Percentiles rank a stretch among this genome's conserved stretches.
phyloP scores from a whole-genome alignment of 1,284 basidiomycete genomes.

The Melampsora abietis-canadensis region DNA sequence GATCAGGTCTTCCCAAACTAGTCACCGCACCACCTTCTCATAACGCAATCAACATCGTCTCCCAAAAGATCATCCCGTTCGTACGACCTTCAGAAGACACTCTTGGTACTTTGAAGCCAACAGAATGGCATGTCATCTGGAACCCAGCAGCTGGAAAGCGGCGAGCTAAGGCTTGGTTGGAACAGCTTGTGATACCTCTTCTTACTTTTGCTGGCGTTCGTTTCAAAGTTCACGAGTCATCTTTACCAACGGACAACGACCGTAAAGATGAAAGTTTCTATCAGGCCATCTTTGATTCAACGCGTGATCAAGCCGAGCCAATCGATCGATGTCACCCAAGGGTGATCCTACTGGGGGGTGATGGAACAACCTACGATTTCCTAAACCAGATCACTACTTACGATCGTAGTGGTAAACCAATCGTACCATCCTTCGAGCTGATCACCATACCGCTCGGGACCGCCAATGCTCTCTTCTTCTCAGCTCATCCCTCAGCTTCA shows the following conservation, averaged over 20 bases:
- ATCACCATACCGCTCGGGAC: slow-evolving; percentile 71
- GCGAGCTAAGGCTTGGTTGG: slow-evolving; percentile 24
- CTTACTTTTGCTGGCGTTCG: slow-evolving; percentile 17
- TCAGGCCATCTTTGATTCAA: neutral
- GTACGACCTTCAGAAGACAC: neutral
- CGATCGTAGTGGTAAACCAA: slow-evolving; percentile 25
- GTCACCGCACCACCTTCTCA: slow-evolving; percentile 28
- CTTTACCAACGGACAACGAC: neutral
- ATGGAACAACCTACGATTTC: slow-evolving; percentile 85
- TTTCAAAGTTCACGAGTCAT: neutral
- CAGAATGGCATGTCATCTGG: slow-evolving; percentile 26
- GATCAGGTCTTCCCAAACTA: slow-evolving; percentile 4
- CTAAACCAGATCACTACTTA: slow-evolving; percentile 62
- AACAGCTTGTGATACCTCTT: slow-evolving; percentile 20
- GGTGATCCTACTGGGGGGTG: slow-evolving; percentile 61
- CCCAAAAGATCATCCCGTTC: slow-evolving; percentile 32
- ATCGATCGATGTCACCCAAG: neutral
- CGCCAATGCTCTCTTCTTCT: slow-evolving; percentile 82
- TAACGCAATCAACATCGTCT: slow-evolving; percentile 26
- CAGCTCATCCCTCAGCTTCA: slow-evolving; percentile 59
- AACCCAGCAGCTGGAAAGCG: slow-evolving; percentile 20
- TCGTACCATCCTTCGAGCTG: slow-evolving; percentile 47
- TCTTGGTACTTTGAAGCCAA: neutral
- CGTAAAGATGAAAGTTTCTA: neutral
- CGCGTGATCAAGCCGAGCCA: neutral